phyloP scores from a whole-genome alignment of 768 basidiomycete species.

The Termitomyces heimii region DNA sequence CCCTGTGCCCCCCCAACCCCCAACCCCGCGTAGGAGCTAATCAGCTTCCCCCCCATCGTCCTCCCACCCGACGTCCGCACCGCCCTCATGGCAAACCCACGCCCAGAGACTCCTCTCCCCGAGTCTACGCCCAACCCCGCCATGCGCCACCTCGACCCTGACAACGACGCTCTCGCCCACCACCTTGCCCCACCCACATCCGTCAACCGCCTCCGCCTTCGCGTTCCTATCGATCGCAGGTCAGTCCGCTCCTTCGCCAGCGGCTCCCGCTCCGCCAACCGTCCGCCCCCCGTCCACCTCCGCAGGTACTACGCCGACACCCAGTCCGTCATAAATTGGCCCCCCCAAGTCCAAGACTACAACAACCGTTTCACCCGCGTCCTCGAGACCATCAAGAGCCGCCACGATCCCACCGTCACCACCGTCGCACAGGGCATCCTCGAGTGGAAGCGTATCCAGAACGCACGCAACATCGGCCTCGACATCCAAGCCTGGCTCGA shows the following conservation, averaged over 20 bases:
- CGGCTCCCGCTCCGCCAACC: not conserved
- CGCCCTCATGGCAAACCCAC: constrained; percentile 50
- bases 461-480: constrained; percentile 64
- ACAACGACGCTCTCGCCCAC: constrained; percentile 8
- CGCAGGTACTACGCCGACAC: constrained; percentile 83
- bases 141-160: constrained; percentile 36
- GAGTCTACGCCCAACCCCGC: constrained; percentile 81
- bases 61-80: constrained; percentile 65
- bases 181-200: not conserved
- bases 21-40: constrained; percentile 62
- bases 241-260: constrained; percentile 25
- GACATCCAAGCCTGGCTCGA: constrained; percentile 96
- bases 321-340: constrained; percentile 63
- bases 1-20: not conserved
- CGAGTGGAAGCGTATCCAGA: constrained; percentile 85
- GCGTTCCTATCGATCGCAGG: constrained; percentile 85
- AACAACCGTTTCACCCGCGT: constrained; percentile 86
- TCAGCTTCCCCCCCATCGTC: constrained; percentile 75
- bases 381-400: constrained; percentile 83
- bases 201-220: constrained; percentile 55
- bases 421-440: constrained; percentile 95
- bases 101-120: constrained; percentile 47
- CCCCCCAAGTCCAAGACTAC: constrained; percentile 91
- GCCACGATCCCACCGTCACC: constrained; percentile 97
- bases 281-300: constrained; percentile 4